These are phyloP conservation scores for Hyaloperonospora brassicae DNA, from an alignment of 352 stramenopile genomes.

Conservation along the genomic window DNA sequence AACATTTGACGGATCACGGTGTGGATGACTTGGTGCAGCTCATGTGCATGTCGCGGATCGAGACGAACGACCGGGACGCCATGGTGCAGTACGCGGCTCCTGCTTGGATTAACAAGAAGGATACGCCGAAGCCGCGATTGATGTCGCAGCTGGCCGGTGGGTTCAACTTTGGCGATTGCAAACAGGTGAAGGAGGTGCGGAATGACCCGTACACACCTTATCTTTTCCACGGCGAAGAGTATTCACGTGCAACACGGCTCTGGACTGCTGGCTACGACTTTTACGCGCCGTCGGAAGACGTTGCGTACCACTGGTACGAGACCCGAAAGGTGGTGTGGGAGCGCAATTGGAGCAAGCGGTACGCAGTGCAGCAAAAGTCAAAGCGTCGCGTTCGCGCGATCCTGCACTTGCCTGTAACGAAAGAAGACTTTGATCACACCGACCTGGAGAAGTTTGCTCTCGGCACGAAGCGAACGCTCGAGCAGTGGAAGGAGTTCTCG, in stretches of 20 bases:
- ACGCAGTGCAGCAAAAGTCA: constrained; percentile 54
- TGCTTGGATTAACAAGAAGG: constrained; percentile 60
- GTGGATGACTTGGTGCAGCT: constrained; percentile 57
- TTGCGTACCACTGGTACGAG: constrained; percentile 79
- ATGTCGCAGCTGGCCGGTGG: constrained; percentile 74
- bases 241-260: constrained; percentile 63
- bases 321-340: constrained; percentile 78
- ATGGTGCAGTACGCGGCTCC: constrained; percentile 76
- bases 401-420: constrained; percentile 49
- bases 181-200: constrained; percentile 58
- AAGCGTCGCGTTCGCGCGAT: constrained; percentile 67
- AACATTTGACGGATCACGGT: constrained; percentile 44
- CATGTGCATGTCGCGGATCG: constrained; percentile 74
- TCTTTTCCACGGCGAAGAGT: constrained; percentile 78
- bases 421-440: constrained; percentile 65
- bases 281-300: constrained; percentile 62
- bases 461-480: constrained; percentile 64
- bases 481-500: constrained; percentile 76
- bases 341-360: constrained; percentile 63
- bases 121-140: constrained; percentile 56
- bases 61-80: constrained; percentile 52
- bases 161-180: constrained; percentile 79
- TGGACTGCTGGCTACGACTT: constrained; percentile 80
- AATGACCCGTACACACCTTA: constrained; percentile 76
- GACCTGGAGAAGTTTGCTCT: constrained; percentile 62